A percentile compares a stretch with the other conserved stretches of the same genome.
phyloP scores from a whole-genome alignment of 768 basidiomycete genomes.

The Atractiella rhizophila region DNA sequence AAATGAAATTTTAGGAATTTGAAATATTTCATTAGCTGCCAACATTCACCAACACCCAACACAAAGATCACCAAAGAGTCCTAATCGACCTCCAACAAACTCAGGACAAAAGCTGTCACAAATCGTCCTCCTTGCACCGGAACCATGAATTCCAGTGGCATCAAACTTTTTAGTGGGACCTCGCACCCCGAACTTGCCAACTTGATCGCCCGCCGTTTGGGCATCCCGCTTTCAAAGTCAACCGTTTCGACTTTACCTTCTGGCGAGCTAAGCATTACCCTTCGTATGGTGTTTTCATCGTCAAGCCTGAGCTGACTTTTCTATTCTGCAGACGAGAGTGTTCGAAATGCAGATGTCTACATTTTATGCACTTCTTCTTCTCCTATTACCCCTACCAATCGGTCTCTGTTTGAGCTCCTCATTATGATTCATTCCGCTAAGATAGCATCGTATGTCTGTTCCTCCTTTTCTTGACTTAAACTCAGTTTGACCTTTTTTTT shows the following conservation, averaged over 20 bases:
- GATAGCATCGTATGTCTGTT: too few relatives aligned
- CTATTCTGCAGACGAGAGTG: conserved; percentile 58
- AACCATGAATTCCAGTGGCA: too few relatives aligned
- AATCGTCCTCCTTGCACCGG: too few relatives aligned
- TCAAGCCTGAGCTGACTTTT: conserved; percentile 5
- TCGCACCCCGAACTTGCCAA: conserved; percentile 74
- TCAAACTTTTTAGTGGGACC: conserved; percentile 4
- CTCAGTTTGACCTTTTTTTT: too few relatives aligned
- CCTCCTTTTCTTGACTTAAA: too few relatives aligned
- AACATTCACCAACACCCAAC: too few relatives aligned
- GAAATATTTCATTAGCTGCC: too few relatives aligned
- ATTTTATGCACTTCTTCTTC: conserved; percentile 51
- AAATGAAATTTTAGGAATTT: too few relatives aligned
- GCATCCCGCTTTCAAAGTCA: conserved; percentile 61
- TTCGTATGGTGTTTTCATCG: not conserved
- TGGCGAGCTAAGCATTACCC: conserved; percentile 39
- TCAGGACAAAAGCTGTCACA: too few relatives aligned
- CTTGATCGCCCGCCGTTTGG: conserved; percentile 57
- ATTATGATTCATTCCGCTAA: conserved; percentile 99
- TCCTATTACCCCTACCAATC: conserved; percentile 39
- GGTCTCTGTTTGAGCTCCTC: conserved; percentile 86
- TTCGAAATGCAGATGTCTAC: conserved; percentile 95
- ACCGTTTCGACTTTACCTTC: conserved; percentile 63
- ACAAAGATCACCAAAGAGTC: too few relatives aligned
- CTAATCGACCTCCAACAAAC: too few relatives aligned